Conservation (phyloP, 768 basidiomycete species). For the Lepiota subincarnata region DNA sequence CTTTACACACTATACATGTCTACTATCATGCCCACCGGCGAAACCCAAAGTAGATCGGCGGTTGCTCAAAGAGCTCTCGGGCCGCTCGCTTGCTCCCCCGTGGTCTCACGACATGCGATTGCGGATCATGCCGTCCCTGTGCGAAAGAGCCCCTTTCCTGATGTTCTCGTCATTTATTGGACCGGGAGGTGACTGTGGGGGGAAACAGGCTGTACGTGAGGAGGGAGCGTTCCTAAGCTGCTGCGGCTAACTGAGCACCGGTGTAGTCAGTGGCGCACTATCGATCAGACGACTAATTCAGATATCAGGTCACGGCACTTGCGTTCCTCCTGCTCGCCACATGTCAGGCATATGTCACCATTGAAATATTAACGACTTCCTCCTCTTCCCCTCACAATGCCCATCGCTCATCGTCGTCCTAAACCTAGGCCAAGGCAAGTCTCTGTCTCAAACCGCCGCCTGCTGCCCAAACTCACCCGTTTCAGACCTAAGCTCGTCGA, state of each 20-base stretch:
- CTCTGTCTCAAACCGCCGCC: no score
- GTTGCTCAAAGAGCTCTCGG: no score
- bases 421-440: conserved; percentile 4
- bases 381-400: background rate
- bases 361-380: no score
- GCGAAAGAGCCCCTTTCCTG: no score
- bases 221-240: background rate
- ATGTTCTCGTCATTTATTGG: no score
- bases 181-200: background rate
- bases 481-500: conserved; percentile 7
- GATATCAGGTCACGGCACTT: conserved; percentile 8
- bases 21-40: no score
- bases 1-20: no score
- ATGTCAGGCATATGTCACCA: conserved; percentile 4
- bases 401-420: conserved; percentile 4
- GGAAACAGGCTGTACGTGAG: no score
- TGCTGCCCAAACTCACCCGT: background rate
- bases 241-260: conserved; percentile 1
- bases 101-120: no score
- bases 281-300: conserved; percentile 3
- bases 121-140: no score
- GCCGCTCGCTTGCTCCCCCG: no score
- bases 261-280: background rate
- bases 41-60: no score
- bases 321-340: background rate